Evolutionary conservation across 2,329 filamentous ascomycete genomes (phyloP).

Genomic region (Pseudocercospora macadamiae): DNA sequence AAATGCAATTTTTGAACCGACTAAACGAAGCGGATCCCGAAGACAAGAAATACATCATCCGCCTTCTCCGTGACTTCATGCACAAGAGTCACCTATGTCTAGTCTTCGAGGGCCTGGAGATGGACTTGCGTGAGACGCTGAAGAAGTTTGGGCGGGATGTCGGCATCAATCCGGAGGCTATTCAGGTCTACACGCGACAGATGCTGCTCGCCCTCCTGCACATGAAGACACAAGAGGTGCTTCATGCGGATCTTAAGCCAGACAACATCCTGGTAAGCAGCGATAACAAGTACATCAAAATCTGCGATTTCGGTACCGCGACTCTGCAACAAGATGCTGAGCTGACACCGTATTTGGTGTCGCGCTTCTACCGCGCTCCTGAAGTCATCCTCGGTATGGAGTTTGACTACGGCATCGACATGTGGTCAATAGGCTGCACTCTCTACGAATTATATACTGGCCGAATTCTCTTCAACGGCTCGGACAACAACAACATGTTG

Average conservation of each 20-base stretch:
- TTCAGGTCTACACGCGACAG: conserved; percentile 87
- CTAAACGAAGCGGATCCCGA: conserved; percentile 84
- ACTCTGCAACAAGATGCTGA: conserved; percentile 89
- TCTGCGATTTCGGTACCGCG: conserved; percentile 96
- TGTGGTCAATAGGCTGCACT: conserved; percentile 98
- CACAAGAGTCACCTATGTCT: conserved; percentile 95
- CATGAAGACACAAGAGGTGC: conserved; percentile 87
- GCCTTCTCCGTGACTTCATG: conserved; percentile 84
- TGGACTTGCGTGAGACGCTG: conserved; percentile 90
- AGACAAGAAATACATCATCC: conserved; percentile 88
- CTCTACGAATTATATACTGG: conserved; percentile 96
- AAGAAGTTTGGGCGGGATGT: conserved; percentile 96
- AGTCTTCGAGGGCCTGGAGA: conserved; percentile 90
- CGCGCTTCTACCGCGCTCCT: conserved; percentile 94
- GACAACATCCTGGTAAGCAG: conserved; percentile 96
- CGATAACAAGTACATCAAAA: conserved; percentile 80
- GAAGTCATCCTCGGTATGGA: conserved; percentile 97
- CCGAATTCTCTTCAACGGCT: conserved; percentile 92
- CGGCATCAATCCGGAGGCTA: conserved; percentile 85
- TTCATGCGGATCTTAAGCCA: conserved; percentile 95
- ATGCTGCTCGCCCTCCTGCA: conserved; percentile 89
- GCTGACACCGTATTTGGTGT: conserved; percentile 92
- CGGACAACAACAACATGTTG: conserved; percentile 98
- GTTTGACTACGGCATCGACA: conserved; percentile 91
- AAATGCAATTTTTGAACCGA: conserved; percentile 89